Base-by-base conservation (phyloP, 2,329 filamentous ascomycete genomes). In the Cytospora chrysosperma region DNA sequence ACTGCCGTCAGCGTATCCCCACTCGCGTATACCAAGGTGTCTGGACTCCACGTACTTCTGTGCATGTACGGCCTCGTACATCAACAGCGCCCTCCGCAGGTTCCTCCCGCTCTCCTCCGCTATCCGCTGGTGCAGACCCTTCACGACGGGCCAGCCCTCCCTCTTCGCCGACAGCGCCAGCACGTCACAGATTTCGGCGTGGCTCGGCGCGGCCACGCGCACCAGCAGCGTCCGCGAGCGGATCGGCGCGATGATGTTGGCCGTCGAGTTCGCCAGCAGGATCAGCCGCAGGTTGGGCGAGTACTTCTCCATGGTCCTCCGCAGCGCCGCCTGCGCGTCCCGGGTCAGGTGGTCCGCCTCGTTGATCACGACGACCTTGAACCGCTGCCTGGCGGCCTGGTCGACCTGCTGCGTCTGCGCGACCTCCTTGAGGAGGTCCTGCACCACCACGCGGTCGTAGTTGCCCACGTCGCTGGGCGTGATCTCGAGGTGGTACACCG, bases 331-430 rank as follows among this genome's bases (percentile, higher is more conserved):
- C 78, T 99, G 95, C 4, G 95, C 95, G 81, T 99, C 95, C 67
- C 95, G 83, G 4, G 90, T 95, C 68, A 99, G 83, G 73, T 97
- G 91, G 74, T 99, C 96, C 9, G 95, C 95, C 81, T 99, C 95
- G 72, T 99, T 99, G 82, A 99, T 98, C 40, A 99, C 94, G 1
- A 99, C 95, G 1, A 99, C 93, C 79, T 99, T 99, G 85, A 99
- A 99, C 52, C 88, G 86, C 75, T 99, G 95, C 74, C 88, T 91
- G 19, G 96, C 96, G 15, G 87, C 84, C 69, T 95, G 83, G 75
- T 99, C 95, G n/a, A 99, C 95, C 78, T 99, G 96, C 75, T 99
- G 95, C 59, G 95, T 99, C 77, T 99, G 96, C 32, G 96, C 95
- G 6, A 99, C 94, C 77, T 99, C 95, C 76, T 99, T 99, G 56